Evolutionary conservation across 495 filamentous ascomycete genomes (phyloP).

Genomic region (Penicilliopsis zonata): DNA sequence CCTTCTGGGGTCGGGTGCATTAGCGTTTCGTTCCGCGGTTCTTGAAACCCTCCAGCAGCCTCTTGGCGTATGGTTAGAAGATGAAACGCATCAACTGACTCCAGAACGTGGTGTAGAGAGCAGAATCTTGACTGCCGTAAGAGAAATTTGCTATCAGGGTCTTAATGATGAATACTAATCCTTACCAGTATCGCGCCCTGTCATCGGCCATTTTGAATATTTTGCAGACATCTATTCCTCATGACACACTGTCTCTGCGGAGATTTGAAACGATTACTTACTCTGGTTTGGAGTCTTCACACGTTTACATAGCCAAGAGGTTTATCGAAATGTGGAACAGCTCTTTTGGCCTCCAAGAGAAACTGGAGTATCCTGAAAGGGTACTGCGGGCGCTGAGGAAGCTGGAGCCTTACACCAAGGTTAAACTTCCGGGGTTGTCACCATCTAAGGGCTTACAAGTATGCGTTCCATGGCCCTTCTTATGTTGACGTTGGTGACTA

Average conservation of each 20-base stretch:
- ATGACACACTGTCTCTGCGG: constrained; percentile 30
- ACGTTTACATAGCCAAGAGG: constrained; percentile 37
- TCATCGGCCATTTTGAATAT: constrained; percentile 23
- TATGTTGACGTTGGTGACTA: neutral
- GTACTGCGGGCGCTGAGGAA: constrained; percentile 36
- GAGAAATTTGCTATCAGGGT: constrained; percentile 7
- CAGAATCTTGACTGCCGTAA: constrained; percentile 26
- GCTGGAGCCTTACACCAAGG: constrained; percentile 33
- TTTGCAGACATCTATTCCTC: constrained; percentile 17
- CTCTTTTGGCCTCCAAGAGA: constrained; percentile 37
- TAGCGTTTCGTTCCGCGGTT: constrained; percentile 17
- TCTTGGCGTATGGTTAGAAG: constrained; percentile 21
- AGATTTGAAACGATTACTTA: constrained; percentile 40
- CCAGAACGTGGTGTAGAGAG: constrained; percentile 19
- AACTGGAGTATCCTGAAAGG: constrained; percentile 30
- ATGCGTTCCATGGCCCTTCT: constrained; percentile 6
- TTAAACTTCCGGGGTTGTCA: constrained; percentile 23
- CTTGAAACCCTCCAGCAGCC: constrained; percentile 21
- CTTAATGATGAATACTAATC: constrained; percentile 10
- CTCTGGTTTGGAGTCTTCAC: constrained; percentile 42
- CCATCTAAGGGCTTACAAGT: constrained; percentile 4
- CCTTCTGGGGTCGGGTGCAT: constrained; percentile 21
- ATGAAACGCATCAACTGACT: constrained; percentile 17
- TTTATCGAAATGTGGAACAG: constrained; percentile 49
- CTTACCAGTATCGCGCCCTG: constrained; percentile 20